Conservation (phyloP, 768 basidiomycete species). For the Mycena indigotica region DNA sequence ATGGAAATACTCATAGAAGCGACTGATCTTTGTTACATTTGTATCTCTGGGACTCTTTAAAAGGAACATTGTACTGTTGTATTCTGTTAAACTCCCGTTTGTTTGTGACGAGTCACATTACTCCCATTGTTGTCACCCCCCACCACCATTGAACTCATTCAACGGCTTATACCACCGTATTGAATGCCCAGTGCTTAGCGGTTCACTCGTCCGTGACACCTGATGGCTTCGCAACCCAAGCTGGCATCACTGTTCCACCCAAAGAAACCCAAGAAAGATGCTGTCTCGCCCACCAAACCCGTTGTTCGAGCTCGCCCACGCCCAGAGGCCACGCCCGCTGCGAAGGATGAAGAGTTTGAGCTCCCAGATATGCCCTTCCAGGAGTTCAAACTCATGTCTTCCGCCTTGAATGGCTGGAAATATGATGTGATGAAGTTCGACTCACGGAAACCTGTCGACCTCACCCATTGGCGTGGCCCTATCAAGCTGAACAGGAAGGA, state of each 20-base stretch:
- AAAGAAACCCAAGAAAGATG: constrained; percentile 53
- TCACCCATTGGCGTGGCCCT: constrained; percentile 68
- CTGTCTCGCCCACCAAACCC: constrained; percentile 41
- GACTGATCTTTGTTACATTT: constrained; percentile 39
- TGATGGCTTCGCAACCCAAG: constrained; percentile 48
- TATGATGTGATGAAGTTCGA: constrained; percentile 94
- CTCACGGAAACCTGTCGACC: constrained; percentile 70
- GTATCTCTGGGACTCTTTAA: constrained; percentile 5
- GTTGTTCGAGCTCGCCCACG: constrained; percentile 44
- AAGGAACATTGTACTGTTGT: background rate
- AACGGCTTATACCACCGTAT: too few relatives aligned
- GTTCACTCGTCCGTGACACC: constrained; percentile 3
- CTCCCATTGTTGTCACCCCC: too few relatives aligned
- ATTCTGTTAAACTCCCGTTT: too few relatives aligned
- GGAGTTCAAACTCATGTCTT: constrained; percentile 80
- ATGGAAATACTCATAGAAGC: constrained; percentile 46
- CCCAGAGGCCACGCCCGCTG: constrained; percentile 32
- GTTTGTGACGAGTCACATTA: too few relatives aligned
- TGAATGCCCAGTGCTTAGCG: too few relatives aligned
- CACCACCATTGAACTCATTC: too few relatives aligned
- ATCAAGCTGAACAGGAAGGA: constrained; percentile 91
- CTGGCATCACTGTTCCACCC: constrained; percentile 64
- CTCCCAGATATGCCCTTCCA: constrained; percentile 70
- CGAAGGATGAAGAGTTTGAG: constrained; percentile 52
- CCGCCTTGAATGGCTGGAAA: constrained; percentile 82